Evolutionary conservation across 1,284 basidiomycete genomes (phyloP).

Genomic region (Termitomyces sp.): DNA sequence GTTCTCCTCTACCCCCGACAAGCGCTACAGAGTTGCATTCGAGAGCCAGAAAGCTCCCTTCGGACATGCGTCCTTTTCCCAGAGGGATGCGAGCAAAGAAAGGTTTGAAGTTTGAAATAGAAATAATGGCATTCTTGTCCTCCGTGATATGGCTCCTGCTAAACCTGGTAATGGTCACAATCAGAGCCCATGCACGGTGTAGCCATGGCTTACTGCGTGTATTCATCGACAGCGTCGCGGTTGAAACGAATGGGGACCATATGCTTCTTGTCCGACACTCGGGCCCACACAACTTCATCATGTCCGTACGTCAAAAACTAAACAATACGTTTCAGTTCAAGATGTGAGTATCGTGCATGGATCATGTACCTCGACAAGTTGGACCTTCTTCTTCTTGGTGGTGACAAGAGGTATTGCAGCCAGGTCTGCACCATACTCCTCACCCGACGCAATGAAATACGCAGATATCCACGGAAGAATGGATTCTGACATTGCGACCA

Average conservation of each 20-base stretch:
- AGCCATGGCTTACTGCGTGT: slow-evolving; percentile 18
- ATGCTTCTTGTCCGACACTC: slow-evolving; percentile 31
- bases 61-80: slow-evolving; percentile 29
- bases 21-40: slow-evolving; percentile 38
- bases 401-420: slow-evolving; percentile 25
- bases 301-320: slow-evolving; percentile 31
- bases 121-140: slow-evolving; percentile 27
- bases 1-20: slow-evolving; percentile 36
- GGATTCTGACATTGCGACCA: slow-evolving; percentile 41
- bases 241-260: slow-evolving; percentile 30
- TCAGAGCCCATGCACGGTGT: not conserved
- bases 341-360: no score
- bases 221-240: slow-evolving; percentile 28
- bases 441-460: slow-evolving; percentile 44
- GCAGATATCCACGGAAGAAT: slow-evolving; percentile 49
- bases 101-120: slow-evolving; percentile 41
- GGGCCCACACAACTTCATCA: slow-evolving; percentile 30
- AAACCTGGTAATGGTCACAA: slow-evolving; percentile 5
- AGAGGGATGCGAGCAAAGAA: slow-evolving; percentile 45
- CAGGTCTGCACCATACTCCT: slow-evolving; percentile 42
- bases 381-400: slow-evolving; percentile 40
- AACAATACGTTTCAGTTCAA: not conserved
- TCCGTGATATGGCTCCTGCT: slow-evolving; percentile 23
- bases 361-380: slow-evolving; percentile 47
- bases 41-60: slow-evolving; percentile 36